phyloP scores from a whole-genome alignment of 257 asterid species.

The Dorcoceras hygrometricum region DNA sequence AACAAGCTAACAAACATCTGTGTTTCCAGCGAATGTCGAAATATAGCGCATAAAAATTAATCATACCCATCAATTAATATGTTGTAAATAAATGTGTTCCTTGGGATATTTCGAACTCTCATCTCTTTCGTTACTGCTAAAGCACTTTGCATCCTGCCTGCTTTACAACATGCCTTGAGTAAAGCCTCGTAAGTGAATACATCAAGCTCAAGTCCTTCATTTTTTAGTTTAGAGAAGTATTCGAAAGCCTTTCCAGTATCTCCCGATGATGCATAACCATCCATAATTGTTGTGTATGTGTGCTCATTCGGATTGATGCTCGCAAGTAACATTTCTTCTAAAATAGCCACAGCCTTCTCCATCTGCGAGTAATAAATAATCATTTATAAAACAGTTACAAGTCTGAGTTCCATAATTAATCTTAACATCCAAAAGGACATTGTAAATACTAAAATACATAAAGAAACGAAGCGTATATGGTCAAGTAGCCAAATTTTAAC shows the following conservation, averaged over 20 bases:
- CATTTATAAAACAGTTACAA: slow-evolving; percentile 3
- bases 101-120: slow-evolving; percentile 66
- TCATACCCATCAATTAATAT: slow-evolving; percentile 91
- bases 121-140: slow-evolving; percentile 93
- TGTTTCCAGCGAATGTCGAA: background rate
- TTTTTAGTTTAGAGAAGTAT: slow-evolving; percentile 74
- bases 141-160: slow-evolving; percentile 99
- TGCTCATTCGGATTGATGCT: slow-evolving; percentile 81
- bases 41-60: slow-evolving; percentile 10
- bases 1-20: background rate
- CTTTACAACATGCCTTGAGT: slow-evolving; percentile 96
- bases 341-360: slow-evolving; percentile 74
- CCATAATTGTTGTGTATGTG: slow-evolving; percentile 91
- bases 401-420: slow-evolving; percentile 5
- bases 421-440: background rate
- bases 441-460: background rate
- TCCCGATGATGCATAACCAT: slow-evolving; percentile 96
- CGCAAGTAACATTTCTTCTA: slow-evolving; percentile 89
- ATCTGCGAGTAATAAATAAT: slow-evolving; percentile 45
- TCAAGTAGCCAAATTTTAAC: background rate
- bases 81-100: slow-evolving; percentile 90
- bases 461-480: slow-evolving; percentile 1
- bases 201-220: slow-evolving; percentile 86
- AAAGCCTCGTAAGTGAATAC: slow-evolving; percentile 87
- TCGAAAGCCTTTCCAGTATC: slow-evolving; percentile 93